These are phyloP conservation scores for Chionographis japonica DNA, from an alignment of 106 monocot genomes.

Conservation along the genomic window DNA sequence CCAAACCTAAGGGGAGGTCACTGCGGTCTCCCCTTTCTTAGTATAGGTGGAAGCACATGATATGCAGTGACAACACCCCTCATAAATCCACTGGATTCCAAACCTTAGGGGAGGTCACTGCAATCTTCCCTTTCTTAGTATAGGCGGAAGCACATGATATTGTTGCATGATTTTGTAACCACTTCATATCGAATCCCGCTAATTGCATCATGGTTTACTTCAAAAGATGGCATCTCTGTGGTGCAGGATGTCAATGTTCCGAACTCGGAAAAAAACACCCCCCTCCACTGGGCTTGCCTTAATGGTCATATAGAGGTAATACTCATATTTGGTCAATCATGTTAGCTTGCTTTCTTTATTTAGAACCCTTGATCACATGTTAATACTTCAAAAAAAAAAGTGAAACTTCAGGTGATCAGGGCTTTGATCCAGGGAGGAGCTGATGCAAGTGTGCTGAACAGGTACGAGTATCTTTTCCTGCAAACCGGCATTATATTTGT, in stretches of 20 bases:
- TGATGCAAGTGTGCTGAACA: conserved; percentile 59
- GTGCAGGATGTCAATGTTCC: conserved; percentile 77
- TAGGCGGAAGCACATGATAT: too few relatives aligned
- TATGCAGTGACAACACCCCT: too few relatives aligned
- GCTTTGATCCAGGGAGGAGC: conserved; percentile 63
- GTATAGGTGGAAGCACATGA: too few relatives aligned
- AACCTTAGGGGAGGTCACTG: too few relatives aligned
- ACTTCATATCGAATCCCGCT: background rate
- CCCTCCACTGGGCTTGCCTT: conserved; percentile 97
- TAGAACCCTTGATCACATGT: background rate
- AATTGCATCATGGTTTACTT: too few relatives aligned
- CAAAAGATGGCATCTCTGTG: background rate
- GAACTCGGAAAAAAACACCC: conserved; percentile 78
- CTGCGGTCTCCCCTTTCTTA: too few relatives aligned
- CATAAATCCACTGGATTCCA: too few relatives aligned
- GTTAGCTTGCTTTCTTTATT: background rate
- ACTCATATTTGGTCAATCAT: background rate
- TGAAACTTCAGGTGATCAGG: conserved; percentile 55
- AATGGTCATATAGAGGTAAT: conserved; percentile 88
- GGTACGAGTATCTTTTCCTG: conserved; percentile 20
- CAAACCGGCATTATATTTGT: background rate
- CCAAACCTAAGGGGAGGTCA: too few relatives aligned
- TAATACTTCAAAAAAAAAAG: background rate
- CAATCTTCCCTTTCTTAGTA: too few relatives aligned
- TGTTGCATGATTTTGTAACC: background rate